Conservation (phyloP, 108 stramenopile species). For the Cyclotella sp. region DNA sequence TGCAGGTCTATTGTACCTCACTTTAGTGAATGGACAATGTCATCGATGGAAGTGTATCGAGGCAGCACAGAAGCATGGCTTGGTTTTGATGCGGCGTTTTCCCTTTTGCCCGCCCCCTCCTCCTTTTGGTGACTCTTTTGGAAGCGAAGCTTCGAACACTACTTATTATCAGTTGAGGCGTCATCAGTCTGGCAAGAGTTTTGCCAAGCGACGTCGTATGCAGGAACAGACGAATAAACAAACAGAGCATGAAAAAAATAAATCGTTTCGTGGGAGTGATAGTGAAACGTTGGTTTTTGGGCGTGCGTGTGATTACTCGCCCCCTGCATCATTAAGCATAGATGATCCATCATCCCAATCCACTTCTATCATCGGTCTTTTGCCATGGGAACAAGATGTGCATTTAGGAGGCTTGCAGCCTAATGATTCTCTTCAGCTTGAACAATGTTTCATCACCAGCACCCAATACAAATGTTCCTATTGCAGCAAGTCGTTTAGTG, state of each 20-base stretch:
- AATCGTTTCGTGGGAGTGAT: conserved; percentile 18
- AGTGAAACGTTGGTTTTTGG: conserved; percentile 82
- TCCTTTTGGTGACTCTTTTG: background rate
- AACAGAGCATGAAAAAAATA: background rate
- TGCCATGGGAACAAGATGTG: conserved; percentile 41
- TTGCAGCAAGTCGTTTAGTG: conserved; percentile 69
- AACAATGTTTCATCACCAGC: background rate
- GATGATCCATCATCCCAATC: background rate
- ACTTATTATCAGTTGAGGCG: conserved; percentile 70
- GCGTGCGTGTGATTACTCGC: conserved; percentile 40
- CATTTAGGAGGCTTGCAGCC: background rate
- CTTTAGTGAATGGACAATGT: conserved; percentile 76
- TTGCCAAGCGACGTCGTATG: conserved; percentile 60
- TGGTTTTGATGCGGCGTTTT: conserved; percentile 57
- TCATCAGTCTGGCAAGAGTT: conserved; percentile 87
- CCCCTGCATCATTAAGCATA: background rate
- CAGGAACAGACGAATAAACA: conserved; percentile 3
- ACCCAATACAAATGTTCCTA: conserved; percentile 10
- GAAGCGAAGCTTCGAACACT: background rate
- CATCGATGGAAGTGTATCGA: conserved; percentile 72
- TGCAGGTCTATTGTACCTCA: conserved; percentile 67
- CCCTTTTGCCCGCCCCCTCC: conserved; percentile 69
- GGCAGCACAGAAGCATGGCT: conserved; percentile 67
- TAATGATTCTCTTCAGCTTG: background rate
- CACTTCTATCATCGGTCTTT: conserved; percentile 1